A percentile compares a stretch with the other conserved stretches of the same genome.
Conservation (phyloP, 176 grass and related monocot species). For the Bothriochloa decipiens region DNA sequence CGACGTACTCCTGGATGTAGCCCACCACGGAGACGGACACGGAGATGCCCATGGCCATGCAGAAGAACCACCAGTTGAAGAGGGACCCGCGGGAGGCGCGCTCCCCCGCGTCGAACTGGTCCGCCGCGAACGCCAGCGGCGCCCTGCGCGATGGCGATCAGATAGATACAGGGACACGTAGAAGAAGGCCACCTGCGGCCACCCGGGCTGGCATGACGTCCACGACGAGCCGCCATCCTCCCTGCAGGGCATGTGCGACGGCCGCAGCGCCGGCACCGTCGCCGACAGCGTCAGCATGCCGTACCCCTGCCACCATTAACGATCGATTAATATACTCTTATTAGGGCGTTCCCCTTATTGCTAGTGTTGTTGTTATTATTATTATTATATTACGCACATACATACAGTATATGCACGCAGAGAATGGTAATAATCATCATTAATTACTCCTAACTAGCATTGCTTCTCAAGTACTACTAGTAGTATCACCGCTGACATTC, state of each 20-base stretch:
- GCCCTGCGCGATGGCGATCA: constrained; percentile 54
- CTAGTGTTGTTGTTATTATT: too few species aligned
- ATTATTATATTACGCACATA: too few species aligned
- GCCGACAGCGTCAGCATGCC: constrained; percentile 48
- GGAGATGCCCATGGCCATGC: constrained; percentile 37
- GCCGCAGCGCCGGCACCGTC: constrained; percentile 10
- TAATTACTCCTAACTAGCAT: too few species aligned
- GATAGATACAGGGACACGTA: constrained; percentile 63
- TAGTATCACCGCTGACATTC: too few species aligned
- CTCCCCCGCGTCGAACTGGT: constrained; percentile 65
- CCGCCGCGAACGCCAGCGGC: constrained; percentile 57
- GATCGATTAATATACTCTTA: too few species aligned
- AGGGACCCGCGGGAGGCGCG: constrained; percentile 47
- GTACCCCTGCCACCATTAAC: constrained; percentile 31
- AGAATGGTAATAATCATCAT: too few species aligned
- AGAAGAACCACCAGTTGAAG: constrained; percentile 81
- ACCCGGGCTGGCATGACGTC: neutral
- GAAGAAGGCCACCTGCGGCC: constrained; percentile 43
- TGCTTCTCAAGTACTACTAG: too few species aligned
- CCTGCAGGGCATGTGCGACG: neutral
- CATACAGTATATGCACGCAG: too few species aligned
- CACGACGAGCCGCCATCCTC: neutral
- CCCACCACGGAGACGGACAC: constrained; percentile 22
- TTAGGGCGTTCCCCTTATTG: too few species aligned
- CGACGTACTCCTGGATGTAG: constrained; percentile 63